Conservation (phyloP, 495 filamentous ascomycete genomes). For the Trichoderma asperelloides region DNA sequence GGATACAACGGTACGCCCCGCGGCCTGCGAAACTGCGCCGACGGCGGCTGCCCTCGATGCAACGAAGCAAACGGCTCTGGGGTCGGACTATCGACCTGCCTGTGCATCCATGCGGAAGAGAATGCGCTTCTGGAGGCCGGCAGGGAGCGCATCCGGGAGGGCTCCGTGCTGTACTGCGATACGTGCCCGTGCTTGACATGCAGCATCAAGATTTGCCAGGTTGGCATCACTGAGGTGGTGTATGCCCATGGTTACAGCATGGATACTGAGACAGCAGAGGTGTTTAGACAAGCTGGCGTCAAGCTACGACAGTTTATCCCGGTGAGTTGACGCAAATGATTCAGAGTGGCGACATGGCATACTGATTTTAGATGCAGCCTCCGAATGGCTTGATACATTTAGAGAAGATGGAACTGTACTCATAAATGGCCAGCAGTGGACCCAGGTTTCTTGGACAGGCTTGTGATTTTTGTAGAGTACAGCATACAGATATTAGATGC, state of each 20-base stretch:
- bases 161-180: slow-evolving; percentile 84
- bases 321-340: slow-evolving; percentile 39
- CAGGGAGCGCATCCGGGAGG: slow-evolving; percentile 72
- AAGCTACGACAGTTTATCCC: slow-evolving; percentile 72
- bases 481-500: too few relatives aligned
- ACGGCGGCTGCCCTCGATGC: slow-evolving; percentile 85
- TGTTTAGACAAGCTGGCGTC: slow-evolving; percentile 69
- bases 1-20: slow-evolving; percentile 97
- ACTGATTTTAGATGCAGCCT: slow-evolving; percentile 24
- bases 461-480: too few relatives aligned
- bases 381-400: slow-evolving; percentile 45
- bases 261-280: slow-evolving; percentile 74
- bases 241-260: slow-evolving; percentile 90
- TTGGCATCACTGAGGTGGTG: slow-evolving; percentile 90
- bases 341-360: not conserved
- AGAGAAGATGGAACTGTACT: slow-evolving; percentile 34
- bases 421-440: not conserved
- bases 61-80: slow-evolving; percentile 64
- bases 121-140: slow-evolving; percentile 94
- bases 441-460: not conserved
- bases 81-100: slow-evolving; percentile 67
- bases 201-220: slow-evolving; percentile 93
- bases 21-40: slow-evolving; percentile 78
- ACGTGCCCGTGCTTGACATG: slow-evolving; percentile 98
- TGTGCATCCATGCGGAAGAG: slow-evolving; percentile 95